Base-by-base conservation (phyloP, 2,329 filamentous ascomycete genomes). In the Metarhizium rileyi region DNA sequence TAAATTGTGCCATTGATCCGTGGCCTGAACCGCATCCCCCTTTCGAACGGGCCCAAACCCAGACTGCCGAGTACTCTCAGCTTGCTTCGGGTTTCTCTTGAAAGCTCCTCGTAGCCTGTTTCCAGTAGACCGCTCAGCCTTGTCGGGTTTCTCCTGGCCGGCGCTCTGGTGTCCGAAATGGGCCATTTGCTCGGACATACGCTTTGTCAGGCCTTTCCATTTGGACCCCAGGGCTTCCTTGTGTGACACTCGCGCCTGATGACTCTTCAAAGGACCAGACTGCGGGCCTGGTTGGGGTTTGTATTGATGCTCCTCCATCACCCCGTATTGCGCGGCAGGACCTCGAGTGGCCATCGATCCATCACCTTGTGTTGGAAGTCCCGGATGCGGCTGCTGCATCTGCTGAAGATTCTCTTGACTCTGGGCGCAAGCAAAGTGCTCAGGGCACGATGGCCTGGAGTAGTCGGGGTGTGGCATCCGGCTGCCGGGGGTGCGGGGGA, bases 161-260 rank as follows among this genome's bases (percentile, higher is more conserved):
- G 27, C 9, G 4, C 12, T 48, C 8, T 57, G 43, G 12, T 52
- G 48, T 16, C 47, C 33, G 6, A 50, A 43, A 9, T 56, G 55
- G 2, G 53, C 48, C 46, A 59, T 53, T 45, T 69, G 66, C 20
- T 51, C 61, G 3, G 60, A 63, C 56, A 69, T 53, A 30, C 64
- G 59, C 28, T 59, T 65, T 49, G 50, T 63, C 18, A 67, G 43
- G 2, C 59, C 64, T 50, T 64, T 67, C 65, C 64, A 66, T 41
- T 60, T 62, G 4, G 61, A 64, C 5, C 57, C 57, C 14, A 59
- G 54, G 27, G 55, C 55, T 9, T 54, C 30, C 10, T 41, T 48
- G 5, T 38, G 44, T 18, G 27, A 16, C 2, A 26, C 25, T 14
- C n/a, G 23, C 2, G 30, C 12, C 26, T 51, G 49, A 8, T 49